Conservation (phyloP, 257 asterid genomes). For the Solanum piurae region DNA sequence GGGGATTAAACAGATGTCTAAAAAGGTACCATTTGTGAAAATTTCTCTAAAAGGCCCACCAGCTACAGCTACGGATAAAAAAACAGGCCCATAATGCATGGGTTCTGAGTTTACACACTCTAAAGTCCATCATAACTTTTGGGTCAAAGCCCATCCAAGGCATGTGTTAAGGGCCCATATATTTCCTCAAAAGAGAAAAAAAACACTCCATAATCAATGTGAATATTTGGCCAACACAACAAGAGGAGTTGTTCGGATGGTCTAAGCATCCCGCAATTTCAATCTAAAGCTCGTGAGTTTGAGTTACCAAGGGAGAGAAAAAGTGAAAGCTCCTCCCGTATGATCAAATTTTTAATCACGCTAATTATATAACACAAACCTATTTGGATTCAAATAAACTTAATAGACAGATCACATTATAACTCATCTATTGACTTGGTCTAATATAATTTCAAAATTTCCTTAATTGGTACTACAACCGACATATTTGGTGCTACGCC, state of each 20-base stretch:
- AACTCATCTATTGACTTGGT: neutral
- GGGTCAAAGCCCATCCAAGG: neutral
- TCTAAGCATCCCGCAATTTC: too few species aligned
- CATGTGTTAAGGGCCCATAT: neutral
- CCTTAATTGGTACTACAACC: neutral
- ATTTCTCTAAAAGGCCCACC: neutral
- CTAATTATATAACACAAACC: too few species aligned
- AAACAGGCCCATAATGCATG: neutral
- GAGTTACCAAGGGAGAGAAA: too few species aligned
- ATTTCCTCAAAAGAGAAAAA: neutral
- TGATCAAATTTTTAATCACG: neutral
- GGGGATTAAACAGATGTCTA: neutral
- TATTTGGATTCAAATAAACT: neutral
- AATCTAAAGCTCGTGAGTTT: accelerated
- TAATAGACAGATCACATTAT: neutral
- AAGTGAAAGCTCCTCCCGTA: too few species aligned
- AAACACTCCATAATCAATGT: neutral
- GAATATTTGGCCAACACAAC: neutral
- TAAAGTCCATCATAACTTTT: neutral
- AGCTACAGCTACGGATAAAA: neutral
- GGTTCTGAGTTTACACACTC: neutral
- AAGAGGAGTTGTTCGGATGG: too few species aligned
- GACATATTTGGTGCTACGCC: neutral
- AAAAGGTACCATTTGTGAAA: neutral
- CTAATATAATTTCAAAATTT: too few species aligned